Percentiles rank a stretch among this genome's conserved stretches.
Evolutionary conservation across 345 rosid genomes (phyloP).

Genomic region (Erodium maritimum): DNA sequence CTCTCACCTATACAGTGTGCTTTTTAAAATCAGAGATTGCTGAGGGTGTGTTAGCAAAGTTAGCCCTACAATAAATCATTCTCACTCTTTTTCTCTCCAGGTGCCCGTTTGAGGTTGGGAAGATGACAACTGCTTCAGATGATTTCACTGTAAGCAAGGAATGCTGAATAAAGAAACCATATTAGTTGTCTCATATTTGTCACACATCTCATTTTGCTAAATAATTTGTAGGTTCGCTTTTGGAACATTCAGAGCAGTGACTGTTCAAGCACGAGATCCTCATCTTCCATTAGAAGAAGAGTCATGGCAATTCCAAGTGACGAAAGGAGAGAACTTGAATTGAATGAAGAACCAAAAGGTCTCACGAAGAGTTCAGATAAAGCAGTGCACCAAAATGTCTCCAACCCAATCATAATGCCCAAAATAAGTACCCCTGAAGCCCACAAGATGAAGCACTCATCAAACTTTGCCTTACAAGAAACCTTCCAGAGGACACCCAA

Average conservation of each 20-base stretch:
- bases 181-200: not conserved
- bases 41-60: no score
- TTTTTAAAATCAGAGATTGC: no score
- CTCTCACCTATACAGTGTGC: no score
- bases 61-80: no score
- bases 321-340: conserved; percentile 28
- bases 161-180: not conserved
- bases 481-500: conserved; percentile 6
- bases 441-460: conserved; percentile 3
- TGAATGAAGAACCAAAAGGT: conserved; percentile 19
- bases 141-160: conserved; percentile 56
- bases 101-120: conserved; percentile 54
- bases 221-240: conserved; percentile 39
- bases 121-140: conserved; percentile 70
- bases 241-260: conserved; percentile 51
- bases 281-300: conserved; percentile 52
- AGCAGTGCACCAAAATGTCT: conserved; percentile 10
- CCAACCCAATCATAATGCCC: conserved; percentile 18
- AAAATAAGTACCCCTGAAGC: conserved; percentile 39
- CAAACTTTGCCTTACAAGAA: conserved; percentile 1
- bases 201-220: conserved; percentile 1
- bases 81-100: conserved; percentile 20
- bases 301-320: conserved; percentile 48
- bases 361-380: conserved; percentile 23
- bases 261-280: conserved; percentile 27